phyloP scores from a whole-genome alignment of 805 yeast genomes.

The Yamadazyma sp. region DNA sequence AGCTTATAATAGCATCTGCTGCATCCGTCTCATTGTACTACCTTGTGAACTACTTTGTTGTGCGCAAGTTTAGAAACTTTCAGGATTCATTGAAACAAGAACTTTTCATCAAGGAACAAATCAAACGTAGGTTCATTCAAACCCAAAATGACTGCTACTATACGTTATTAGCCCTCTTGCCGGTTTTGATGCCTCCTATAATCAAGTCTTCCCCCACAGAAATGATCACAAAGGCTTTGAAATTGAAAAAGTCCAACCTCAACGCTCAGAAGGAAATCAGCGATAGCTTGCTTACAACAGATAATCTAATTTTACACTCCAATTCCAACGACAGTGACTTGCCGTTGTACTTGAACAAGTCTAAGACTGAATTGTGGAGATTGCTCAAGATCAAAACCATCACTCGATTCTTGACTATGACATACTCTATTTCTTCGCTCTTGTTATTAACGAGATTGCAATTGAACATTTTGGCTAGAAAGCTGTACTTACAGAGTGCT shows the following conservation, averaged over 20 bases:
- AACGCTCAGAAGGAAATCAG: conserved; percentile 30
- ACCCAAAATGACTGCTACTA: conserved; percentile 87
- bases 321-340: conserved; percentile 22
- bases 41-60: conserved; percentile 38
- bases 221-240: conserved; percentile 65
- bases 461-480: conserved; percentile 82
- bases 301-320: conserved; percentile 33
- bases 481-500: conserved; percentile 79
- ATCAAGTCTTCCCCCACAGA: conserved; percentile 68
- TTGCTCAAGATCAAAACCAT: conserved; percentile 74
- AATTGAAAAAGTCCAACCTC: conserved; percentile 48
- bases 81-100: conserved; percentile 42
- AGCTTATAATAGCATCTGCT: conserved; percentile 33
- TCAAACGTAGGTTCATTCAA: conserved; percentile 81
- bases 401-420: conserved; percentile 67
- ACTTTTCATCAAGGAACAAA: conserved; percentile 45
- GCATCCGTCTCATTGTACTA: conserved; percentile 36
- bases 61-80: conserved; percentile 38
- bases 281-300: conserved; percentile 45
- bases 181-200: conserved; percentile 69
- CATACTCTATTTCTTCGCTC: conserved; percentile 67
- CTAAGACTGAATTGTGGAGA: conserved; percentile 69
- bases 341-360: conserved; percentile 26
- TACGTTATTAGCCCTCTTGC: conserved; percentile 79
- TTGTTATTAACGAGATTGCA: conserved; percentile 82